These are phyloP conservation scores for Neoboletus magnificus DNA, from an alignment of 768 basidiomycete genomes.

Conservation along the genomic window DNA sequence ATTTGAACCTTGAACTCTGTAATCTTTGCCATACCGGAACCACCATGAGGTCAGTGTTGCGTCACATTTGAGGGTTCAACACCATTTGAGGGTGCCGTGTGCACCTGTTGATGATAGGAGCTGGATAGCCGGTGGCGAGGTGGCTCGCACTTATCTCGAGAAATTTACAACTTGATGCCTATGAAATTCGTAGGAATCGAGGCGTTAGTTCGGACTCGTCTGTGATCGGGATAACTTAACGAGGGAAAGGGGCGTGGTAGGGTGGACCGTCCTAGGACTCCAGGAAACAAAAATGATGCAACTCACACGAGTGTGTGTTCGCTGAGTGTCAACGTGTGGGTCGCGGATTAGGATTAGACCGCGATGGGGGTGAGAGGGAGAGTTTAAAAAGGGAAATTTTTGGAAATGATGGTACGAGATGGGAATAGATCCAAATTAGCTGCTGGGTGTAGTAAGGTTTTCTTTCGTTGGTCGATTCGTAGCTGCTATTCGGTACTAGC, in stretches of 20 bases:
- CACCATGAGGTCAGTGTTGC: neutral
- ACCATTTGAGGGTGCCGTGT: neutral
- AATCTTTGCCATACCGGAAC: neutral
- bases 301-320: neutral
- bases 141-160: no score
- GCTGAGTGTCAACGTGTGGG: neutral
- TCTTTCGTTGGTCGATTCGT: no score
- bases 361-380: no score
- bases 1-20: neutral
- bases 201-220: no score
- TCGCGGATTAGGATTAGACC: no score
- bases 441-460: no score
- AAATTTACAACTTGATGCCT: no score
- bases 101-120: neutral
- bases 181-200: no score
- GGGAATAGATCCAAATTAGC: no score
- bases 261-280: neutral
- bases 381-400: no score
- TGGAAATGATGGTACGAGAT: no score
- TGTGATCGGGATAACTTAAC: neutral
- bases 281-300: neutral
- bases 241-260: neutral
- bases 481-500: no score
- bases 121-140: neutral
- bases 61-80: neutral